These are phyloP conservation scores for Beauveria rudraprayagi DNA, from an alignment of 2,329 filamentous ascomycete genomes.

Conservation along the genomic window DNA sequence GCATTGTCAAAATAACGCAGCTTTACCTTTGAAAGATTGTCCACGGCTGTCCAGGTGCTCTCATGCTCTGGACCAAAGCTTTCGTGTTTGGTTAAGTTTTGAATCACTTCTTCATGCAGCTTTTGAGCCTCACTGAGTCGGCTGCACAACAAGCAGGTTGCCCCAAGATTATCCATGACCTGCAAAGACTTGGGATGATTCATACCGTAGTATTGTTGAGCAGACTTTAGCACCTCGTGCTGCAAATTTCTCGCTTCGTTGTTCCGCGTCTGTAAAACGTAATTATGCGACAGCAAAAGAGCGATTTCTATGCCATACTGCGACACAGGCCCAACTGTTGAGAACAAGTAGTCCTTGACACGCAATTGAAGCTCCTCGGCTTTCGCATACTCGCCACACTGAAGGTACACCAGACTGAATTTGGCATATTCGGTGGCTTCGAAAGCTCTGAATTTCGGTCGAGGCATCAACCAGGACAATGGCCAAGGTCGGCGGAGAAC, in stretches of 20 bases:
- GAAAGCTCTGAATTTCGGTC: not conserved
- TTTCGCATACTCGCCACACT: not conserved
- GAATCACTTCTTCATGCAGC: not conserved
- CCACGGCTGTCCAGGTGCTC: not conserved
- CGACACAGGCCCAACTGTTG: not conserved
- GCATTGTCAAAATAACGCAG: not conserved
- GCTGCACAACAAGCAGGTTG: slow-evolving; percentile 1
- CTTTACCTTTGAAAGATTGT: not conserved
- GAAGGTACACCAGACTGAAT: not conserved
- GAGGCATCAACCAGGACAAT: not conserved
- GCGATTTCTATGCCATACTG: not conserved
- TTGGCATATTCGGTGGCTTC: not conserved
- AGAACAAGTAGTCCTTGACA: not conserved
- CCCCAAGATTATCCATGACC: slow-evolving; percentile 4
- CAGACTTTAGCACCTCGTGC: not conserved
- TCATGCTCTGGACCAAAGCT: not conserved
- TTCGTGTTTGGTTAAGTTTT: not conserved
- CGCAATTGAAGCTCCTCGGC: not conserved
- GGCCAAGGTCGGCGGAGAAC: not conserved
- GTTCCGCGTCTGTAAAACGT: slow-evolving; percentile 1
- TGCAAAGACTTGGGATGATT: not conserved
- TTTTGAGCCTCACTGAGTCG: not conserved
- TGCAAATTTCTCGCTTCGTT: slow-evolving; percentile 1
- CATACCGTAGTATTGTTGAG: not conserved
- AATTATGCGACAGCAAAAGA: not conserved